Percentiles rank a stretch among this genome's conserved stretches.
Conservation (phyloP, 371 early-diverging fungal species). For the Nematocida sp. region DNA sequence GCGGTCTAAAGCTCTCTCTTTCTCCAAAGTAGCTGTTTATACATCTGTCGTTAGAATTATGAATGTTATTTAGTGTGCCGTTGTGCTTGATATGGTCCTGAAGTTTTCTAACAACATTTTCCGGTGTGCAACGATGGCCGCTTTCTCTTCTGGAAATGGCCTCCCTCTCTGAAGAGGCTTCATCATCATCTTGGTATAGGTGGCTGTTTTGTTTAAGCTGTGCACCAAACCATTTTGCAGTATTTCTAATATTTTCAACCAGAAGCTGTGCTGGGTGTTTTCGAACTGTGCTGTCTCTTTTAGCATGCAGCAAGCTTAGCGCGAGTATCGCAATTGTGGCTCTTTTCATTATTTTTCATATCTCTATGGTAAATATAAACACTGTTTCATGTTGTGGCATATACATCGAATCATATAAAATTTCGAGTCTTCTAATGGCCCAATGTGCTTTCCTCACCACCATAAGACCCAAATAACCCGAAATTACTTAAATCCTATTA, state of each 20-base stretch:
- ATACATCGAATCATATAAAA: no score
- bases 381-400: slow-evolving; percentile 5
- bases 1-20: neutral
- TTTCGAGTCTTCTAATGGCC: no score
- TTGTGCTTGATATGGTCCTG: neutral
- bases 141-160: neutral
- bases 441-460: no score
- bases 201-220: neutral
- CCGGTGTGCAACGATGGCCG: neutral
- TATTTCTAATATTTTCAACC: neutral
- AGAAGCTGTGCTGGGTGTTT: neutral
- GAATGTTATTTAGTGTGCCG: neutral
- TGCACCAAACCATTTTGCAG: neutral
- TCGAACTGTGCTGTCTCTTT: neutral
- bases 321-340: neutral
- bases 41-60: neutral
- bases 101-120: neutral
- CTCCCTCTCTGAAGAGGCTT: neutral
- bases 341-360: slow-evolving; percentile 16
- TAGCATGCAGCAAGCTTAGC: neutral
- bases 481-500: no score
- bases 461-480: no score
- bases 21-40: neutral
- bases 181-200: neutral
- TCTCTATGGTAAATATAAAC: slow-evolving; percentile 29